These are phyloP conservation scores for Phalaenopsis aphrodite DNA, from an alignment of 106 monocot species.

Conservation along the genomic window DNA sequence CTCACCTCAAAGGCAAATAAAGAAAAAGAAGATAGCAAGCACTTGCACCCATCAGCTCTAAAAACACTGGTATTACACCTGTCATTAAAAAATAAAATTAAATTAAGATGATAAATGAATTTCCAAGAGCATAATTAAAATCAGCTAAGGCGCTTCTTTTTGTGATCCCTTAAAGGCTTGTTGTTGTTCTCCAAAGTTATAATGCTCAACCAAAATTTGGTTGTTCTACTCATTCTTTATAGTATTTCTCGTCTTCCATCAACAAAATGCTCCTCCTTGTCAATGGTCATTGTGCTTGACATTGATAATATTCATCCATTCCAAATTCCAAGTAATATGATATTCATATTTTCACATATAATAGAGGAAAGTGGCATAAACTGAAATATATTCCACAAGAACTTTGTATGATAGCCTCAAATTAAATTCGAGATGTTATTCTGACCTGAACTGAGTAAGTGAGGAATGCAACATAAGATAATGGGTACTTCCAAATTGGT, in stretches of 20 bases:
- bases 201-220: background rate
- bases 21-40: background rate
- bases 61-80: background rate
- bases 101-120: background rate
- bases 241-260: background rate
- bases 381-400: background rate
- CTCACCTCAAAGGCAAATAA: background rate
- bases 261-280: background rate
- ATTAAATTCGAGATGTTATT: background rate
- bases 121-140: no score
- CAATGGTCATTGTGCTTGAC: background rate
- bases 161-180: no score
- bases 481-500: slow-evolving; percentile 76
- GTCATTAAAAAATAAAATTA: background rate
- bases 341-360: background rate
- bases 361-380: background rate
- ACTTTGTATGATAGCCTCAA: background rate
- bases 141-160: no score
- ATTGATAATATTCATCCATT: background rate
- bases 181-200: no score
- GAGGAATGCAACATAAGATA: slow-evolving; percentile 77
- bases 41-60: background rate
- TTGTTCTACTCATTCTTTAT: background rate
- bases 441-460: slow-evolving; percentile 81
- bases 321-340: background rate